phyloP scores from a whole-genome alignment of 2,329 filamentous ascomycete genomes.

The Lachnellula arida region DNA sequence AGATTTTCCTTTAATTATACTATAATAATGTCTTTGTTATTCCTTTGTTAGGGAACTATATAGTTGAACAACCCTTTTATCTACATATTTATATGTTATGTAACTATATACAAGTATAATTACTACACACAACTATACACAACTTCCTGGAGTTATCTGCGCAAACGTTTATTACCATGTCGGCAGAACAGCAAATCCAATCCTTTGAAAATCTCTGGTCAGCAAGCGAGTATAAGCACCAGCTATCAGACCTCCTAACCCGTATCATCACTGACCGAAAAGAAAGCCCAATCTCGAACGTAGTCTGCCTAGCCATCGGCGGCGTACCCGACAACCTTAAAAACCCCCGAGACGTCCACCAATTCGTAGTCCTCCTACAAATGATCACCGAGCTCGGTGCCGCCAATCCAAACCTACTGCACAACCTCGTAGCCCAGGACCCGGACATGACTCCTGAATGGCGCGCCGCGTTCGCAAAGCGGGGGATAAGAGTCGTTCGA shows the following conservation, averaged over 20 bases:
- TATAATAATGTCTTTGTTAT: too few relatives aligned
- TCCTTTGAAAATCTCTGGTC: too few relatives aligned
- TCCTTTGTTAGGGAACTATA: too few relatives aligned
- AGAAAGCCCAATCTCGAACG: background rate
- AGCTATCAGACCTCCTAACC: slow-evolving; percentile 3
- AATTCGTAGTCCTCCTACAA: slow-evolving; percentile 3
- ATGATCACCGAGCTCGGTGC: background rate
- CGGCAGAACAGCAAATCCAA: too few relatives aligned
- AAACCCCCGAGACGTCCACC: background rate
- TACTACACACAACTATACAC: too few relatives aligned
- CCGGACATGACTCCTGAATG: background rate
- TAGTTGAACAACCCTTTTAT: too few relatives aligned
- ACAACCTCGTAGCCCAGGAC: slow-evolving; percentile 3
- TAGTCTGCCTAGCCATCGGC: slow-evolving; percentile 3
- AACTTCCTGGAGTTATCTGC: too few relatives aligned
- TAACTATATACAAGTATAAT: too few relatives aligned
- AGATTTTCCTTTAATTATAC: too few relatives aligned
- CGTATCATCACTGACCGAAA: slow-evolving; percentile 1
- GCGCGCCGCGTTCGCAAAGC: background rate
- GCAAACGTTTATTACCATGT: too few relatives aligned
- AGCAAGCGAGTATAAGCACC: background rate
- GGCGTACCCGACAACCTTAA: background rate
- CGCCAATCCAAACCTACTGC: background rate
- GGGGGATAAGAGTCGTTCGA: slow-evolving; percentile 1
- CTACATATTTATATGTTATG: too few relatives aligned